Percentiles rank a stretch among this genome's conserved stretches.
phyloP scores from a whole-genome alignment of 768 basidiomycete species.

The Xerocomellus chrysenteron region DNA sequence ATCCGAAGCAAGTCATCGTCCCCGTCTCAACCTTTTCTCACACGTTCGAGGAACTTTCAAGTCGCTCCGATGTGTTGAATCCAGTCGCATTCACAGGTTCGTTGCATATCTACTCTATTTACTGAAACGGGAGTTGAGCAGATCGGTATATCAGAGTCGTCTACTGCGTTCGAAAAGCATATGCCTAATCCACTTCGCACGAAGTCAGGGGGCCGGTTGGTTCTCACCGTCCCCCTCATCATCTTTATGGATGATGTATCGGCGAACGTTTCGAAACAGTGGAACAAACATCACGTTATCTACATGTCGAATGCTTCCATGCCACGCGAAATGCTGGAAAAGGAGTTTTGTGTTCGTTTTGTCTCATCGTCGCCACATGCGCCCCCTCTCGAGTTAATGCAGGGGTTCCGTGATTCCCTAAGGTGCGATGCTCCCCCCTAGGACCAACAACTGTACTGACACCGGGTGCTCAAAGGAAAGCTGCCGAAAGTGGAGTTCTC shows the following conservation, averaged over 20 bases:
- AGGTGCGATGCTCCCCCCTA: not conserved
- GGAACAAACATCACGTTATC: slow-evolving; percentile 33
- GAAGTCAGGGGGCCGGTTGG: not conserved
- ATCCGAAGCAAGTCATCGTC: not conserved
- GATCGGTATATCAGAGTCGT: not conserved
- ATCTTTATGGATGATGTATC: slow-evolving; percentile 37
- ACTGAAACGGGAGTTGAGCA: not conserved
- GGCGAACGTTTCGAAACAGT: slow-evolving; percentile 35
- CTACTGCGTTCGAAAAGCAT: no score
- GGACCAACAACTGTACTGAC: not conserved
- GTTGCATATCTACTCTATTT: not conserved
- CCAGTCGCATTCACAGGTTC: not conserved
- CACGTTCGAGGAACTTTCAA: not conserved
- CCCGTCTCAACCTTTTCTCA: not conserved
- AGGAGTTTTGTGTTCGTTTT: slow-evolving; percentile 31
- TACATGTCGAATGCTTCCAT: slow-evolving; percentile 35
- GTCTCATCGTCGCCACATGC: slow-evolving; percentile 36
- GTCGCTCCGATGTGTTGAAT: not conserved
- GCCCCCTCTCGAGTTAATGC: slow-evolving; percentile 30
- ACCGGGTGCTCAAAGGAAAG: not conserved
- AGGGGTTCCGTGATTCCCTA: not conserved
- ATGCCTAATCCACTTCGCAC: not conserved
- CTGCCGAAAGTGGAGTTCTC: not conserved
- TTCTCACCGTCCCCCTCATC: slow-evolving; percentile 18
- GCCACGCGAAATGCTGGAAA: slow-evolving; percentile 27